Evolutionary conservation across 768 basidiomycete species (phyloP).

Genomic region (Trametes cinnabarina): DNA sequence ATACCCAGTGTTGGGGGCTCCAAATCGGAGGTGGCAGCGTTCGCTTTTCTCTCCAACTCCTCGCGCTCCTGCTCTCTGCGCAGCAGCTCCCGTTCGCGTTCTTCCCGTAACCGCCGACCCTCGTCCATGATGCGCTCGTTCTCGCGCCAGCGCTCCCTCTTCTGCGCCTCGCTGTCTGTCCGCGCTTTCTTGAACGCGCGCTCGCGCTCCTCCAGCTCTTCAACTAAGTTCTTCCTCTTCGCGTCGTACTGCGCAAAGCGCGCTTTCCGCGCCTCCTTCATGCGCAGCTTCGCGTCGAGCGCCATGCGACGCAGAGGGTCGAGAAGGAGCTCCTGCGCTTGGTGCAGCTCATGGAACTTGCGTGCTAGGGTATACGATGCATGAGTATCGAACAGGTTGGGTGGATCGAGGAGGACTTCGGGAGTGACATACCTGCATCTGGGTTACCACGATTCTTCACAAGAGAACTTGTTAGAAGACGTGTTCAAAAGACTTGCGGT

Average conservation of each 20-base stretch:
- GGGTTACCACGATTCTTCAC: conserved; percentile 74
- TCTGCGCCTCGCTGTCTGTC: conserved; percentile 59
- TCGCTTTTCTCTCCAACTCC: conserved; percentile 32
- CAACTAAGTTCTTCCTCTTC: conserved; percentile 72
- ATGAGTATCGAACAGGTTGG: background rate
- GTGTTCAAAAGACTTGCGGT: conserved; percentile 11
- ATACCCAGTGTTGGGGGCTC: conserved; percentile 59
- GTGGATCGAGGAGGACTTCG: background rate
- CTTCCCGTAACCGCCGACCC: conserved; percentile 64
- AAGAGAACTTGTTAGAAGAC: conserved; percentile 17
- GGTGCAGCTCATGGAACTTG: conserved; percentile 83
- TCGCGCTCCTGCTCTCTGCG: conserved; percentile 43
- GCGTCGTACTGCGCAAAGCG: conserved; percentile 68
- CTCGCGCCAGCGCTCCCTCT: conserved; percentile 52
- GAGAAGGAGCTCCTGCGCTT: conserved; percentile 76
- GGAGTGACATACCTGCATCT: conserved; percentile 55
- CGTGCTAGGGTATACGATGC: conserved; percentile 43
- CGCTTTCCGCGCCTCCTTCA: conserved; percentile 64
- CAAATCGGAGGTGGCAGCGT: conserved; percentile 37
- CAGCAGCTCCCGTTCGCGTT: conserved; percentile 54
- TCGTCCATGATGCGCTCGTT: conserved; percentile 75
- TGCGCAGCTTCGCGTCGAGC: conserved; percentile 74
- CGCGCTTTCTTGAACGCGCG: conserved; percentile 71
- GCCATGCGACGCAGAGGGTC: conserved; percentile 78
- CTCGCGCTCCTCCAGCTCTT: conserved; percentile 79